Conservation (phyloP, 306 rosid genomes). For the Pueraria montana region DNA sequence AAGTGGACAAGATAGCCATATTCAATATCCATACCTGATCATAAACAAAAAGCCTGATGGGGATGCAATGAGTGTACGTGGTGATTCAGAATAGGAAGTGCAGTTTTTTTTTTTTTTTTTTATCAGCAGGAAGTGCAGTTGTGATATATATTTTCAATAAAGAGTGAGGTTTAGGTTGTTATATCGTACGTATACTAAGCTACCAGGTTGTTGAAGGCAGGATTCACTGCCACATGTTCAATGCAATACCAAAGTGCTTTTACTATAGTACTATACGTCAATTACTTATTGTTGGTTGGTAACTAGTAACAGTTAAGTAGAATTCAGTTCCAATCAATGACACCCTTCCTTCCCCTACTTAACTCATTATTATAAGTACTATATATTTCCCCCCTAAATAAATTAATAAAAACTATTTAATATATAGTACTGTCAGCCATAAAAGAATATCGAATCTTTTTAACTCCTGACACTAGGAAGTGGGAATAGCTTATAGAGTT, state of each 20-base stretch:
- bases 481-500: neutral
- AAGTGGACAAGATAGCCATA: neutral
- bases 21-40: neutral
- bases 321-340: neutral
- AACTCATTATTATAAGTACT: neutral
- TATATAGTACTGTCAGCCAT: neutral
- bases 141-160: neutral
- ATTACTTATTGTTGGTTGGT: neutral
- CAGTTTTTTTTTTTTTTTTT: too few species aligned
- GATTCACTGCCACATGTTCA: slow-evolving; percentile 17
- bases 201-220: slow-evolving; percentile 20
- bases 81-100: neutral
- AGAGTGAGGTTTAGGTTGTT: neutral
- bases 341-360: neutral
- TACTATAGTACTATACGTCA: neutral
- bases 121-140: slow-evolving; percentile 1
- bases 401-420: neutral
- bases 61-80: neutral
- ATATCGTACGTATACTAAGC: neutral
- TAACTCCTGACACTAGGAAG: neutral
- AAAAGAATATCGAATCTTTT: neutral
- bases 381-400: neutral
- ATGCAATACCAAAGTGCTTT: slow-evolving; percentile 18
- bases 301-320: neutral
- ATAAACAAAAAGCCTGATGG: neutral